Base-by-base conservation (phyloP, 495 filamentous ascomycete genomes). In the Penicillium pancosmium region DNA sequence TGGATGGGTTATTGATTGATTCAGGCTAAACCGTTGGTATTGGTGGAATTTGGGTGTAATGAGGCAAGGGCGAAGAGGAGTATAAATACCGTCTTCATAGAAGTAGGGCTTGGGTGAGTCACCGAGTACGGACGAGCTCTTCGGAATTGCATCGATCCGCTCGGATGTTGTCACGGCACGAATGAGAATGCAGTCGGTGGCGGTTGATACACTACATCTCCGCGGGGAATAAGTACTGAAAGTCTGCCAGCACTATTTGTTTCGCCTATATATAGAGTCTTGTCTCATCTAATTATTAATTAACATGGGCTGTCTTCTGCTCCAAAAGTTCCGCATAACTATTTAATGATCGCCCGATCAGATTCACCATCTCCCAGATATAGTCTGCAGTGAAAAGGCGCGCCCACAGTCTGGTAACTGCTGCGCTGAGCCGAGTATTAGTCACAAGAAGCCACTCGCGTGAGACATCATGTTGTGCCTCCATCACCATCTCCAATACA, bases 331-430 rank as follows among this genome's bases (percentile, higher is more conserved):
- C 83, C 1, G 85, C 87, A 67, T 88, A 89, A 3, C 81, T 78
- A 57, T 87, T 83, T 63, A 90, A 70, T 0, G 82, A 82, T 31
- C 78, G 74, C 4, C 85, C 86, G 63, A 90, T 86, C 25, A 87
- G 74, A 65, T 80, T 80, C 2, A 89, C 83, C 59, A 89, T 82
- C 50, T 87, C 85, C 72, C 87, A 89, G 15, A 87, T 85, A 63
- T 88, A 86, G 18, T 82, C 82, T 5, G 84, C 86, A 55, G 83
- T 87, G 62, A 89, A 89, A 34, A 86, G 81, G 57, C 87, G 80
- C 0, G 86, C 86, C 87, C 87, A 90, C 7, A 90, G 72, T 36
- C 85, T 72, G 5, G 88, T 81, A 5, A 89, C 84, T 0, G 82
- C 82, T 5, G 82, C 82, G 27, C 86, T 85, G 21, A 90, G 76